Percentiles rank a stretch among this genome's conserved stretches.
Conservation (phyloP, 805 yeast genomes). For the Ogataea saltuana region DNA sequence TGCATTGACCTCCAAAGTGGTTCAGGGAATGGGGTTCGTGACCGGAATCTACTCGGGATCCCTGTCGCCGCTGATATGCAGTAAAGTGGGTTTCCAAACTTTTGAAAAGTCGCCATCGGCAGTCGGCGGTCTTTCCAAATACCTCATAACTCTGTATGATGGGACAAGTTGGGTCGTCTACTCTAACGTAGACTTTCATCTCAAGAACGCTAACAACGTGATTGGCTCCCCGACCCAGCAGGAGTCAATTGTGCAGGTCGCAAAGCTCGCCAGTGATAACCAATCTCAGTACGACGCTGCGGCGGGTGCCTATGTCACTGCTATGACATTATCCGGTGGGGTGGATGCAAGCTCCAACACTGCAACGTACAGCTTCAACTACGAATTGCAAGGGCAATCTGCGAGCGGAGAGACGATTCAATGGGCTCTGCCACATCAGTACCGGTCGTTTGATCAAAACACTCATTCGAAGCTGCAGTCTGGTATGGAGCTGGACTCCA, state of each 20-base stretch:
- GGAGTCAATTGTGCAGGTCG: constrained; percentile 52
- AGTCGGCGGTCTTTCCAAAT: constrained; percentile 51
- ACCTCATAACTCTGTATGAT: constrained; percentile 53
- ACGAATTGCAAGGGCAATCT: constrained; percentile 33
- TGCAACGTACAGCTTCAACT: constrained; percentile 44
- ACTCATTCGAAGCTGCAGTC: constrained; percentile 29
- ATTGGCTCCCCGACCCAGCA: constrained; percentile 39
- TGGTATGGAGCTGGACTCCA: constrained; percentile 44
- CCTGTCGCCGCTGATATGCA: constrained; percentile 54
- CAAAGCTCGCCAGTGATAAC: constrained; percentile 42
- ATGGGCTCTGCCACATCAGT: constrained; percentile 58
- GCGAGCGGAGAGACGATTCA: constrained; percentile 33
- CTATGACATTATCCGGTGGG: constrained; percentile 43
- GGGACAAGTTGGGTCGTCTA: constrained; percentile 68
- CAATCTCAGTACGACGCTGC: constrained; percentile 53
- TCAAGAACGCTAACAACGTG: constrained; percentile 33
- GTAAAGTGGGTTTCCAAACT: constrained; percentile 63
- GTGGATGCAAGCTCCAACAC: constrained; percentile 33
- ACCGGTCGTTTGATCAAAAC: constrained; percentile 35
- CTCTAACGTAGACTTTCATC: constrained; percentile 19
- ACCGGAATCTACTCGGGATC: constrained; percentile 58
- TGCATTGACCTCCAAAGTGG: constrained; percentile 49
- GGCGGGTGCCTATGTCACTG: constrained; percentile 67
- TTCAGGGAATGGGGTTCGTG: constrained; percentile 80
- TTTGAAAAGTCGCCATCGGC: constrained; percentile 43